These are phyloP conservation scores for Zea luxurians DNA, from an alignment of 176 grass and related monocot genomes.

Conservation along the genomic window DNA sequence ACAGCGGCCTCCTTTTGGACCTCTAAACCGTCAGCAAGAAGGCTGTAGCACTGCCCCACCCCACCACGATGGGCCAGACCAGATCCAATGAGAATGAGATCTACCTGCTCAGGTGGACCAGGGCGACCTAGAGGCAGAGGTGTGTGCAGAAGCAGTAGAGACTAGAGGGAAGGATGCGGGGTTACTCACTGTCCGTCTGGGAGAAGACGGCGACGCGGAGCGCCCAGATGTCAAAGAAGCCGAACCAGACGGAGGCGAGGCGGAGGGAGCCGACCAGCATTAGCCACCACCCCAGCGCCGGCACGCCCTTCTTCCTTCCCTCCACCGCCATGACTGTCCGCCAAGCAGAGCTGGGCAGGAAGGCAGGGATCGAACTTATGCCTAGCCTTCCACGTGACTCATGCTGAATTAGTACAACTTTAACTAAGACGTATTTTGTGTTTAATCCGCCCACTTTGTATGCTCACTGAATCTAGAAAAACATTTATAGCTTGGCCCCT, in stretches of 20 bases:
- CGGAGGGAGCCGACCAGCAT: conserved; percentile 87
- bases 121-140: not conserved
- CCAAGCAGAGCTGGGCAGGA: too few relatives aligned
- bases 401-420: too few relatives aligned
- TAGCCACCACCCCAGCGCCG: conserved; percentile 78
- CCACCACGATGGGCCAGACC: not conserved
- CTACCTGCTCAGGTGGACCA: not conserved
- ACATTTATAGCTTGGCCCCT: too few relatives aligned
- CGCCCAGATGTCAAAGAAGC: conserved; percentile 97
- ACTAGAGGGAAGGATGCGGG: not conserved
- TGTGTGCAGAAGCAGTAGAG: not conserved
- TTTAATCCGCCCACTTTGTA: too few relatives aligned
- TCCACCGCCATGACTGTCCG: not conserved
- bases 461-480: too few relatives aligned
- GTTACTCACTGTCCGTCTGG: conserved; percentile 49
- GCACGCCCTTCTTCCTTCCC: conserved; percentile 44
- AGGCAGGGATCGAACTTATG: too few relatives aligned
- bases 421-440: too few relatives aligned
- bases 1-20: not conserved
- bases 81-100: not conserved
- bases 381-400: too few relatives aligned
- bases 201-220: conserved; percentile 90
- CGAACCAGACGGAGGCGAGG: conserved; percentile 91
- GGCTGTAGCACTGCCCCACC: not conserved
- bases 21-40: not conserved